Conservation (phyloP, 108 stramenopile species). For the Pinguiococcus pyrenoidosus region DNA sequence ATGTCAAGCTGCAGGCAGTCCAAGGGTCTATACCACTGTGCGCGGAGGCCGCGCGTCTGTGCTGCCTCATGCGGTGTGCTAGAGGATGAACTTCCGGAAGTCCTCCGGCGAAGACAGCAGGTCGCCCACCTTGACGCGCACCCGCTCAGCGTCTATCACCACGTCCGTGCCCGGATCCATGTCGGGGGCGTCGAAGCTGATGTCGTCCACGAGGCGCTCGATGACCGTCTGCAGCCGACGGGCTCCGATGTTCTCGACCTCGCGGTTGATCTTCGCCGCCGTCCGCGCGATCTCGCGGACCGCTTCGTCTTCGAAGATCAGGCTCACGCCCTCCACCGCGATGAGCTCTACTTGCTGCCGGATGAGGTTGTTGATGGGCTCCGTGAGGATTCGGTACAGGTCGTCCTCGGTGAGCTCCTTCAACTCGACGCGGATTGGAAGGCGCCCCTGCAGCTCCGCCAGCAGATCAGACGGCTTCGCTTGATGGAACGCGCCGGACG, state of each 20-base stretch:
- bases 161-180: constrained; percentile 55
- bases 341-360: constrained; percentile 84
- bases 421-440: constrained; percentile 97
- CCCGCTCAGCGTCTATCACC: no score
- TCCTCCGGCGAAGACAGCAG: no score
- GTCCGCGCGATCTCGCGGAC: constrained; percentile 88
- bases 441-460: constrained; percentile 85
- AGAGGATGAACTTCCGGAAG: no score
- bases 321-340: constrained; percentile 70
- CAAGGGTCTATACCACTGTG: no score
- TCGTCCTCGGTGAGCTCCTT: constrained; percentile 91
- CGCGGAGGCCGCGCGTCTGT: no score
- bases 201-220: constrained; percentile 91
- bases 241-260: constrained; percentile 97
- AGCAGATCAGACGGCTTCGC: constrained; percentile 93
- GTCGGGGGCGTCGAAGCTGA: constrained; percentile 87
- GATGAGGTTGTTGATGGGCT: constrained; percentile 90
- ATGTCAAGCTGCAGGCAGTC: no score
- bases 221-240: constrained; percentile 89
- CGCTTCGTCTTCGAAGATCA: constrained; percentile 86
- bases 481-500: constrained; percentile 32
- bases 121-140: no score
- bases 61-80: no score
- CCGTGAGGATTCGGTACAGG: constrained; percentile 93
- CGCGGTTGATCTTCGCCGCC: constrained; percentile 79